phyloP scores from a whole-genome alignment of 2,329 filamentous ascomycete species.

The Beauveria sp. region DNA sequence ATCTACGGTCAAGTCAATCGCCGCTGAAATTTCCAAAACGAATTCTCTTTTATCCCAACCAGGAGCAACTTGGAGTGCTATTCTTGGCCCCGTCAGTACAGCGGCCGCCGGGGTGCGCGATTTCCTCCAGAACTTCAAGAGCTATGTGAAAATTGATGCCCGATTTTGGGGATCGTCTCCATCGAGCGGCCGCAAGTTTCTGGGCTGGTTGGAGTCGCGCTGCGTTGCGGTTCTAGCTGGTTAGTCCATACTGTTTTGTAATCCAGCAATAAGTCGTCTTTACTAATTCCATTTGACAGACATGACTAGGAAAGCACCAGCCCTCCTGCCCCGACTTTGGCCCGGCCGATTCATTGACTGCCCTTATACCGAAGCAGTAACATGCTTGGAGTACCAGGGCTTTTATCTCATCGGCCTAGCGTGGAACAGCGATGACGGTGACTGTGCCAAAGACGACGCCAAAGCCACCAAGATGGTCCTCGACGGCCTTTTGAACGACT shows the following conservation, averaged over 20 bases:
- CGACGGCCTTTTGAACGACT: conserved; percentile 35
- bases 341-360: conserved; percentile 48
- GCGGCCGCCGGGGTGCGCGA: conserved; percentile 25
- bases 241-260: conserved; percentile 24
- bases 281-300: conserved; percentile 27
- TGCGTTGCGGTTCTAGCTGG: conserved; percentile 51
- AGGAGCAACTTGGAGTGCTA: conserved; percentile 33
- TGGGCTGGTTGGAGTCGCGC: conserved; percentile 58
- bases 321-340: conserved; percentile 52
- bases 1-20: conserved; percentile 43
- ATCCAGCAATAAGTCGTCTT: neutral
- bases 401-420: conserved; percentile 55
- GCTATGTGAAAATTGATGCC: conserved; percentile 53
- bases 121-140: conserved; percentile 45
- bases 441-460: conserved; percentile 32
- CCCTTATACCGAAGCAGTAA: conserved; percentile 14
- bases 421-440: conserved; percentile 18
- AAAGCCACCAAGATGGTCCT: conserved; percentile 36
- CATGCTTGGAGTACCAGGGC: conserved; percentile 44
- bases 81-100: conserved; percentile 26
- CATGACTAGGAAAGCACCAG: conserved; percentile 43
- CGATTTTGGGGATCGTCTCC: conserved; percentile 58
- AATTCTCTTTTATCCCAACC: conserved; percentile 28
- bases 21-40: conserved; percentile 43
- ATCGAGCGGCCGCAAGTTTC: conserved; percentile 44